Percentiles rank a stretch among this genome's conserved stretches.
These are phyloP conservation scores for Lactarius akahatsu DNA, from an alignment of 768 basidiomycete genomes.

Conservation along the genomic window DNA sequence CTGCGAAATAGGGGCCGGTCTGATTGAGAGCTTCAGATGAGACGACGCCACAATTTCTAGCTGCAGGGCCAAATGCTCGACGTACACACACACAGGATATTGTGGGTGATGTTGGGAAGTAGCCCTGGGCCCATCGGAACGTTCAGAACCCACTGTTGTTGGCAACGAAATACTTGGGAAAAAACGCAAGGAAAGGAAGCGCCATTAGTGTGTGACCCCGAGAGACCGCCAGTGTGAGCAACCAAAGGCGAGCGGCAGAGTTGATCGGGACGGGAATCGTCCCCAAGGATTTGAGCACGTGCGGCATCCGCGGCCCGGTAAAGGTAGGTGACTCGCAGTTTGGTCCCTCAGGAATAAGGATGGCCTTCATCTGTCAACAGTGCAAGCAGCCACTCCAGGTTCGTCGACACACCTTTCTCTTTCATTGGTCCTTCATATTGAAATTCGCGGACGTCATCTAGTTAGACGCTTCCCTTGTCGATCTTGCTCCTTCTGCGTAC, in stretches of 20 bases:
- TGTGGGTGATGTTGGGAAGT: background rate
- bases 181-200: background rate
- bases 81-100: too few species aligned
- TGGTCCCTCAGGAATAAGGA: conserved; percentile 28
- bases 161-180: background rate
- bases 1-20: conserved; percentile 12
- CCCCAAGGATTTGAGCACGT: conserved; percentile 2
- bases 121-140: conserved; percentile 11
- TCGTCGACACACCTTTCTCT: conserved; percentile 8
- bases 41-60: background rate
- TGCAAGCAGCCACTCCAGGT: conserved; percentile 91
- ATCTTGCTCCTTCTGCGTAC: conserved; percentile 82
- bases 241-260: background rate
- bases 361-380: conserved; percentile 74
- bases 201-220: background rate
- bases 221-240: background rate
- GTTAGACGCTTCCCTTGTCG: conserved; percentile 89
- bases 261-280: too few species aligned
- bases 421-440: conserved; percentile 1
- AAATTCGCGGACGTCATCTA: conserved; percentile 32
- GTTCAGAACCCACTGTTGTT: background rate
- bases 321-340: background rate
- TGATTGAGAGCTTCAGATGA: background rate
- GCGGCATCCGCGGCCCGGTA: conserved; percentile 8
- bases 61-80: conserved; percentile 1